Conservation (phyloP, 176 grass and related monocot species). For the Tuctoria greenei region DNA sequence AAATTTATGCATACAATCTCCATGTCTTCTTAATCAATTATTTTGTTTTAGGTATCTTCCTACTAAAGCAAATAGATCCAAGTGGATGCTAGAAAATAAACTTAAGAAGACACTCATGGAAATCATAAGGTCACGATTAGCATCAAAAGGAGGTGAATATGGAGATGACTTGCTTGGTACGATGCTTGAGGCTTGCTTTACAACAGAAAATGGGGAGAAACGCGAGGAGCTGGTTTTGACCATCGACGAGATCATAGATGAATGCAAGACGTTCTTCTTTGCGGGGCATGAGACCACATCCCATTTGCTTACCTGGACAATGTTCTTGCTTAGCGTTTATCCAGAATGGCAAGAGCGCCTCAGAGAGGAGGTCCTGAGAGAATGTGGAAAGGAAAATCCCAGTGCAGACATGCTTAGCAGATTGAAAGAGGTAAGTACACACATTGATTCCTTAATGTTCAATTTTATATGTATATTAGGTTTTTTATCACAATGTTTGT, state of each 20-base stretch:
- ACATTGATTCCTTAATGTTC: not conserved
- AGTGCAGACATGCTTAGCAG: constrained; percentile 46
- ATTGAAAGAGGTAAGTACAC: constrained; percentile 44
- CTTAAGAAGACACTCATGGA: constrained; percentile 21
- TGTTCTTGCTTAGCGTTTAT: constrained; percentile 50
- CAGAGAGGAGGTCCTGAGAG: constrained; percentile 48
- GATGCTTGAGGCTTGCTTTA: constrained; percentile 48
- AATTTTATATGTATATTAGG: not conserved
- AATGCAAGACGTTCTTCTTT: constrained; percentile 77
- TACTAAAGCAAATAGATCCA: constrained; percentile 34
- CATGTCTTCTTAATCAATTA: not conserved
- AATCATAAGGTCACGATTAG: constrained; percentile 40
- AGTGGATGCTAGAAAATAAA: constrained; percentile 51
- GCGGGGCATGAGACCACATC: constrained; percentile 65
- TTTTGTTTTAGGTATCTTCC: constrained; percentile 45
- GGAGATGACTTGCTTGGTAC: constrained; percentile 48
- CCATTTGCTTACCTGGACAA: constrained; percentile 55
- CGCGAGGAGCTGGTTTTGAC: constrained; percentile 8
- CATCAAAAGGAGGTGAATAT: not conserved
- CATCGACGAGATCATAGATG: constrained; percentile 58
- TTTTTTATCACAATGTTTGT: not conserved
- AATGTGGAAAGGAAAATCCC: constrained; percentile 43
- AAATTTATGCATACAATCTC: not conserved
- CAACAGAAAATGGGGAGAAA: constrained; percentile 13
- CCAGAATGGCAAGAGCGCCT: constrained; percentile 60